A percentile compares a stretch with the other conserved stretches of the same genome.
Conservation (phyloP, 164 flowering plant genomes). For the Hamamelis virginiana region DNA sequence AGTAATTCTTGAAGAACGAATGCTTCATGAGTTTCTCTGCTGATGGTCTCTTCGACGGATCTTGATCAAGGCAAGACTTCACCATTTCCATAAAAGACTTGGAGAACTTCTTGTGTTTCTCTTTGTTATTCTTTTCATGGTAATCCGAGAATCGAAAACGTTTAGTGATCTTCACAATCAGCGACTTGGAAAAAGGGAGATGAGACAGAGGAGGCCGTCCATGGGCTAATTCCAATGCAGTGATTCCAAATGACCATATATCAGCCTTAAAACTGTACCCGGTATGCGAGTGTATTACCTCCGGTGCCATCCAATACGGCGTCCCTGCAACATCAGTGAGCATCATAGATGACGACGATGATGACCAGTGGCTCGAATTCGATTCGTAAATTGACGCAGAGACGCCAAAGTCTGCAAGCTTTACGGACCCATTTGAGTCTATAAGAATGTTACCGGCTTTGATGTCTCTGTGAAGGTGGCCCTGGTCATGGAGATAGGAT, state of each 20-base stretch:
- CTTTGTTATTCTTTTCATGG: constrained; percentile 24
- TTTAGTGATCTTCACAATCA: constrained; percentile 63
- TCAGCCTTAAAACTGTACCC: constrained; percentile 87
- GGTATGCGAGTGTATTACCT: constrained; percentile 72
- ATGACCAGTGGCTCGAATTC: constrained; percentile 10
- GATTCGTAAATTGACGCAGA: constrained; percentile 71
- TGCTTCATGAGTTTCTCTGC: constrained; percentile 76
- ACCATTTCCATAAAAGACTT: constrained; percentile 78
- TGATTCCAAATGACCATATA: constrained; percentile 90
- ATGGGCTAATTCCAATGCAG: constrained; percentile 83
- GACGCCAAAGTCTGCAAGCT: constrained; percentile 78
- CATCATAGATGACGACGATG: constrained; percentile 26
- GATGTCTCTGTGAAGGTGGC: constrained; percentile 75
- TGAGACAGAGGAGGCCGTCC: constrained; percentile 87
- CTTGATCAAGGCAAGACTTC: constrained; percentile 63
- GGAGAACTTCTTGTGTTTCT: constrained; percentile 54
- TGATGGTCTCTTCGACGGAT: constrained; percentile 66
- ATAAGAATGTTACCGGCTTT: constrained; percentile 80
- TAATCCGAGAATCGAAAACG: constrained; percentile 57
- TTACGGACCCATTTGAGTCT: constrained; percentile 58
- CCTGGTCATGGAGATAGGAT: constrained; percentile 74
- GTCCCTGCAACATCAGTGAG: constrained; percentile 67
- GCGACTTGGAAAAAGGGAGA: constrained; percentile 70
- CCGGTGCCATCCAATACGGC: constrained; percentile 93
- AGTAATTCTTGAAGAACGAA: constrained; percentile 71